Evolutionary conservation across 352 stramenopile species (phyloP).

Genomic region (Pythium apleroticum): DNA sequence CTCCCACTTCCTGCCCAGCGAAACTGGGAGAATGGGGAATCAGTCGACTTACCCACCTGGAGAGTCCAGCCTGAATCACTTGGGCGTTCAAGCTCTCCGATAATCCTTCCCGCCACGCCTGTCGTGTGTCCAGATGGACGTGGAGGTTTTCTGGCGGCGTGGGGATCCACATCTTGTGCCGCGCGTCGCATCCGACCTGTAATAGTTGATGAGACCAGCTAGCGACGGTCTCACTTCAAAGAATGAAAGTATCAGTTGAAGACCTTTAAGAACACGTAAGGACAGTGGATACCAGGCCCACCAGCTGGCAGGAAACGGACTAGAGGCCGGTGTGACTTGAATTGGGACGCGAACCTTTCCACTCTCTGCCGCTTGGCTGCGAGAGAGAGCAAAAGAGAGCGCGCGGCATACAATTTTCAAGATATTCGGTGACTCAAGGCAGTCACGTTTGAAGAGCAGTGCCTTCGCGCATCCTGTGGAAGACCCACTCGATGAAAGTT

Average conservation of each 20-base stretch:
- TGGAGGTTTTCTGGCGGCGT: neutral
- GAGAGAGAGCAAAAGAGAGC: neutral
- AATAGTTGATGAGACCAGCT: neutral
- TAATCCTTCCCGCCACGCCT: neutral
- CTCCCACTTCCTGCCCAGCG: neutral
- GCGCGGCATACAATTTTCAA: neutral
- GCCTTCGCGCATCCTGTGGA: no score
- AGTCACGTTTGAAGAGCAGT: no score
- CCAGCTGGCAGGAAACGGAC: neutral
- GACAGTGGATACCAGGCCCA: neutral
- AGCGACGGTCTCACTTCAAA: neutral
- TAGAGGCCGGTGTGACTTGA: no score
- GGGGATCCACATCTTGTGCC: neutral
- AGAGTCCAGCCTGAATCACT: neutral
- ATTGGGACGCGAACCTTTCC: neutral
- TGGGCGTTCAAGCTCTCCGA: neutral
- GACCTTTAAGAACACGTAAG: neutral
- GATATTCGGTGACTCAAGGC: neutral
- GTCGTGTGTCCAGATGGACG: neutral
- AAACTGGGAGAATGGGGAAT: neutral
- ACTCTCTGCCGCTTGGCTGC: neutral
- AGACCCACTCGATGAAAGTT: no score
- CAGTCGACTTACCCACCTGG: neutral
- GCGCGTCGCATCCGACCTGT: neutral
- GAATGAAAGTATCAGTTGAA: neutral